These are phyloP conservation scores for Colletotrichum scovillei DNA, from an alignment of 2,329 filamentous ascomycete genomes.

Conservation along the genomic window DNA sequence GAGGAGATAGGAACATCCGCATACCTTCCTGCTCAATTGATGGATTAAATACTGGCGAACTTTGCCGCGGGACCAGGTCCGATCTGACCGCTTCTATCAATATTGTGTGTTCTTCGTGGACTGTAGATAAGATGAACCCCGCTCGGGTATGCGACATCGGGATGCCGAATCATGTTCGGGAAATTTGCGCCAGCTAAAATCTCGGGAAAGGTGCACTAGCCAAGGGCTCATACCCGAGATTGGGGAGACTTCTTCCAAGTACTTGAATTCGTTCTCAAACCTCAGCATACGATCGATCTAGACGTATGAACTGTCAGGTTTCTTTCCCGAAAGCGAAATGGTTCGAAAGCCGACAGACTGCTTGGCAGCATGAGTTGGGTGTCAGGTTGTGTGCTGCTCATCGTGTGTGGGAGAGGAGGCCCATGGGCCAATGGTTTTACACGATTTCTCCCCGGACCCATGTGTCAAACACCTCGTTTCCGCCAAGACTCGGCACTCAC, in stretches of 20 bases:
- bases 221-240: neutral
- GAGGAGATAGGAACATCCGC: neutral
- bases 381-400: neutral
- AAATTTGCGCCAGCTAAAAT: neutral
- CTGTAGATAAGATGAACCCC: slow-evolving; percentile 16
- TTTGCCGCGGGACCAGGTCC: slow-evolving; percentile 7
- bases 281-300: neutral
- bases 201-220: slow-evolving; percentile 10
- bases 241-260: neutral
- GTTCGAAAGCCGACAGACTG: neutral
- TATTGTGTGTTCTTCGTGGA: neutral
- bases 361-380: neutral
- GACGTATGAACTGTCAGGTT: neutral
- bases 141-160: slow-evolving; percentile 28
- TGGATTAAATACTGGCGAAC: neutral
- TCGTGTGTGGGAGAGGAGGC: neutral
- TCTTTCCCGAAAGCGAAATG: neutral
- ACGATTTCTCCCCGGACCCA: neutral
- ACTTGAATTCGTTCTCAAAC: no score
- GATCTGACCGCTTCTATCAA: neutral
- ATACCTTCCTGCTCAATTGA: neutral
- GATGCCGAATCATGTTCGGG: slow-evolving; percentile 4
- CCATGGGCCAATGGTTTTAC: neutral
- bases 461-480: neutral
- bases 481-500: neutral